Base-by-base conservation (phyloP, 2,329 filamentous ascomycete species). In the Claviceps pazoutovae region DNA sequence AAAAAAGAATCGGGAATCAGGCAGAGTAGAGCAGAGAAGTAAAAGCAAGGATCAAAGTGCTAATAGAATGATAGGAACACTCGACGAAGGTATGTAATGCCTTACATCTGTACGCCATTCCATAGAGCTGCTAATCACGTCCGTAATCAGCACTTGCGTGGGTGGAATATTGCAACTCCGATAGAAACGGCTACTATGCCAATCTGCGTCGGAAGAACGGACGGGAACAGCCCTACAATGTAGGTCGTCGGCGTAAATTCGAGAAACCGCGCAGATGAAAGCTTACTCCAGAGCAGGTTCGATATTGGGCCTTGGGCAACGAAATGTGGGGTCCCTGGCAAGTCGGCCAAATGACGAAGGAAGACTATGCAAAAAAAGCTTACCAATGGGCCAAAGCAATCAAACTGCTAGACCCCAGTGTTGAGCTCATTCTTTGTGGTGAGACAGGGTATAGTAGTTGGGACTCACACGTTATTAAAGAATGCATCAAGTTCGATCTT, bases 361-460 rank as follows among this genome's bases (percentile, higher is more conserved):
- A 47, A 37, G 45, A 47, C 45, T 47, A 47, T 13, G 45, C 45
- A 2, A 38, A 47, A 37, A 47, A 47, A 7, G 45, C 45, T 16
- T 47, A 47, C n/a, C 45, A 47, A 37, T 47, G 45, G 45, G 45
- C 45, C n/a, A 47, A 47, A n/a, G 45, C 45, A 6, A 47, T 47
- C 26, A 47, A 47, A 5, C 7, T 47, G 45, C 45, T 47, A 2
- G 45, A 47, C 34, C 45, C 45, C 2, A 47, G 34, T 8, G 45
- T 47, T 13, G 45, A 47, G 30, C 45, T 47, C 45, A 47, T 47
- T 30, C 45, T 47, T 2, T 47, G 45, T n/a, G 45, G 45, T 34
- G 45, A 47, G 45, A 47, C 34, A 2, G 45, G 45, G 2, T n/a
- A 21, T 13, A 37, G 45, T 34, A 37, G 5, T 11, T 47, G 45